Evolutionary conservation across 2,329 filamentous ascomycete species (phyloP).

Genomic region (Penicillium brasilianum): DNA sequence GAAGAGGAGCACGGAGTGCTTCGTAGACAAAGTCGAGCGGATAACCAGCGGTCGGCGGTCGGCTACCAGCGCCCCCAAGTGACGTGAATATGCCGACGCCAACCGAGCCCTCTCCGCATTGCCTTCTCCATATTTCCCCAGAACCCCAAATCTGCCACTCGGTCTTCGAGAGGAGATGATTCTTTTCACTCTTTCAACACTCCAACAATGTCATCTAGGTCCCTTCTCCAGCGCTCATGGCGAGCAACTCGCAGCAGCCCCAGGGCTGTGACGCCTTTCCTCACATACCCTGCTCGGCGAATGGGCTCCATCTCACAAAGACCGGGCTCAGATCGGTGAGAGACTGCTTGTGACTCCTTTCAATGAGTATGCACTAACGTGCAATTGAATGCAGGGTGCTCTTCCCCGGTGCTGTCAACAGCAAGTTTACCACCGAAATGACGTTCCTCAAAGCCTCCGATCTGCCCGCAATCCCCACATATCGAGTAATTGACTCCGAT

Average conservation of each 20-base stretch:
- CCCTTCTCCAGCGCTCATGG: conserved; percentile 24
- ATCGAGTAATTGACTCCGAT: conserved; percentile 88
- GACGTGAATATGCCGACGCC: conserved; percentile 18
- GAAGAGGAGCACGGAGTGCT: no score
- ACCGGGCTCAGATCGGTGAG: conserved; percentile 65
- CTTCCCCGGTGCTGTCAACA: conserved; percentile 95
- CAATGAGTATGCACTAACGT: conserved; percentile 13
- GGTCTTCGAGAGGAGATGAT: conserved; percentile 6
- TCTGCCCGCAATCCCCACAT: conserved; percentile 81
- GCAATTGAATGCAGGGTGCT: conserved; percentile 54
- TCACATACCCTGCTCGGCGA: conserved; percentile 39
- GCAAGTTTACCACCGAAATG: conserved; percentile 83
- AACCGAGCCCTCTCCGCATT: conserved; percentile 27
- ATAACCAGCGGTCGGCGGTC: not conserved
- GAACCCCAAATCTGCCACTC: conserved; percentile 7
- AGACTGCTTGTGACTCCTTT: conserved; percentile 1
- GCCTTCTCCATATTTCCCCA: conserved; percentile 22
- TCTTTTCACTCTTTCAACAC: conserved; percentile 3
- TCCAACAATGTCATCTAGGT: conserved; percentile 19
- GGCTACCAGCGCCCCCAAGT: not conserved
- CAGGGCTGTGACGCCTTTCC: not conserved
- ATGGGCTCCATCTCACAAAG: conserved; percentile 63
- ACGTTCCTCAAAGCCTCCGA: conserved; percentile 76
- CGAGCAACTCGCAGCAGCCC: conserved; percentile 13
- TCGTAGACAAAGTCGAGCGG: not conserved